A percentile compares a stretch with the other conserved stretches of the same genome.
phyloP scores from a whole-genome alignment of 768 basidiomycete species.

The Cystofilobasidium capitatum region DNA sequence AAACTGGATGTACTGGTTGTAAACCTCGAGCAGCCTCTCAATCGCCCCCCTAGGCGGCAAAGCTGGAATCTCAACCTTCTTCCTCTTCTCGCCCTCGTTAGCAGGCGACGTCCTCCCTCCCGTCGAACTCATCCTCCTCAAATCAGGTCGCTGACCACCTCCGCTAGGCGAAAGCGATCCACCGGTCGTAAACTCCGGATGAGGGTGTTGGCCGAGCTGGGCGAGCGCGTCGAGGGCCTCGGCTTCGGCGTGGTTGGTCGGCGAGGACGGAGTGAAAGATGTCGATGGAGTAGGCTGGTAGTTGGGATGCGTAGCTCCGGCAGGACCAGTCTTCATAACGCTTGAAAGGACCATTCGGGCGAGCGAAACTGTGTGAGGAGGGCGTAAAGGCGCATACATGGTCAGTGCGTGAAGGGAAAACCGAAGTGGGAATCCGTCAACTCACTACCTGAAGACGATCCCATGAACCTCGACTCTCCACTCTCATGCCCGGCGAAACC shows the following conservation, averaged over 20 bases:
- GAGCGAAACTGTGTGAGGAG: conserved; percentile 17
- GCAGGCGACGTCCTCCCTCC: not conserved
- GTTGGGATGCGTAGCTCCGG: conserved; percentile 28
- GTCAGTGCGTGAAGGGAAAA: not conserved
- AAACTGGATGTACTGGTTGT: conserved; percentile 41
- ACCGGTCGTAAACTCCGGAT: conserved; percentile 20
- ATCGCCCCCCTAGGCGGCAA: conserved; percentile 40
- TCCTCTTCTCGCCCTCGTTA: conserved; percentile 7
- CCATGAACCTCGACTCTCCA: conserved; percentile 26
- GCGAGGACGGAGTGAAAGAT: conserved; percentile 4
- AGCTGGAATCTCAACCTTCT: conserved; percentile 35
- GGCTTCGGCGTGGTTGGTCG: conserved; percentile 22
- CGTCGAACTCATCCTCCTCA: not conserved
- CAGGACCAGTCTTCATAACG: conserved; percentile 27
- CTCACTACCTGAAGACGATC: conserved; percentile 22
- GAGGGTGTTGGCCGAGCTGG: conserved; percentile 24
- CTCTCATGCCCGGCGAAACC: conserved; percentile 20
- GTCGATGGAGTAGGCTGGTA: conserved; percentile 14
- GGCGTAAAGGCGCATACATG: not conserved
- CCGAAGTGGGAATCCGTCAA: not conserved
- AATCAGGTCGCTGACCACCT: conserved; percentile 1
- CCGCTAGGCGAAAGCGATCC: conserved; percentile 22
- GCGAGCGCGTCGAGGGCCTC: conserved; percentile 27
- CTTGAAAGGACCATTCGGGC: conserved; percentile 27
- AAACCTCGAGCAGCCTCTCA: conserved; percentile 39